These are phyloP conservation scores for Chaetomium sp. DNA, from an alignment of 2,329 filamentous ascomycete species.

Conservation along the genomic window DNA sequence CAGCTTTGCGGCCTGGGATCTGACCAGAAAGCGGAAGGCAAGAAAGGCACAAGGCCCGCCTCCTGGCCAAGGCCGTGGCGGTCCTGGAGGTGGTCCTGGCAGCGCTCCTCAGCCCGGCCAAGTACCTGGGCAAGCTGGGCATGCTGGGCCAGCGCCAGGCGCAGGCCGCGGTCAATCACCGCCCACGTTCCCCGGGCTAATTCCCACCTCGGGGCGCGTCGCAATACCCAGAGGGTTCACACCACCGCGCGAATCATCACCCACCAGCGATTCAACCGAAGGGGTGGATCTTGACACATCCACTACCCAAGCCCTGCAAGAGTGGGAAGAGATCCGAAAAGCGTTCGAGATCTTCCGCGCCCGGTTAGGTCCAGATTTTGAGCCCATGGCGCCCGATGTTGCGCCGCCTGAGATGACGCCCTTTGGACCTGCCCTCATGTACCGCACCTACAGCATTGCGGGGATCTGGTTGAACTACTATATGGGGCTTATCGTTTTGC, in stretches of 20 bases:
- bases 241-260: conserved; percentile 38
- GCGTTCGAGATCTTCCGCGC: conserved; percentile 62
- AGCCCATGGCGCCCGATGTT: conserved; percentile 65
- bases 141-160: not conserved
- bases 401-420: conserved; percentile 58
- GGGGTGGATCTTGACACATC: conserved; percentile 56
- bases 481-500: conserved; percentile 74
- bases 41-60: conserved; percentile 37
- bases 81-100: not conserved
- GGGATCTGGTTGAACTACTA: conserved; percentile 85
- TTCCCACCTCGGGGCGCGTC: conserved; percentile 46
- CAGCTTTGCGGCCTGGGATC: conserved; percentile 71
- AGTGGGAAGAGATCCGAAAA: conserved; percentile 70
- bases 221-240: conserved; percentile 49
- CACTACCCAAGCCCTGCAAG: conserved; percentile 62
- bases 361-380: conserved; percentile 67
- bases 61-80: conserved; percentile 39
- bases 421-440: conserved; percentile 76
- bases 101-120: not conserved
- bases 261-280: conserved; percentile 38
- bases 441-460: conserved; percentile 80
- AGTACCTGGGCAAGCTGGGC: not conserved
- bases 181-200: conserved; percentile 48
- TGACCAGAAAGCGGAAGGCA: conserved; percentile 67
- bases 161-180: conserved; percentile 31